These are phyloP conservation scores for Puccinellia tenuiflora DNA, from an alignment of 176 grass and related monocot species.

Conservation along the genomic window DNA sequence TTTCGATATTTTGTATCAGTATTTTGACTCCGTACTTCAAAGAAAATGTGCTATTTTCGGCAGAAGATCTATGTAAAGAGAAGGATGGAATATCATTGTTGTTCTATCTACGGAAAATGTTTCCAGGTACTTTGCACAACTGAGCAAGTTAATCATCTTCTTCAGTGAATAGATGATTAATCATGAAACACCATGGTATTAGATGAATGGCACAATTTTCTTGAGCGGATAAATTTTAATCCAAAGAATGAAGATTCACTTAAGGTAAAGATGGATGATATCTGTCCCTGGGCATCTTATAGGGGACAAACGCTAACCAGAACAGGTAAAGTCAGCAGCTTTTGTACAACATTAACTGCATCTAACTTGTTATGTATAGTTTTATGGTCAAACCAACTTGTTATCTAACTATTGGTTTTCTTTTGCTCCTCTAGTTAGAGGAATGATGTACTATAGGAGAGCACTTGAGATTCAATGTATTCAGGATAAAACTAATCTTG, in stretches of 20 bases:
- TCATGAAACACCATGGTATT: not conserved
- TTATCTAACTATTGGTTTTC: not conserved
- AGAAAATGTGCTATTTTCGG: conserved; percentile 67
- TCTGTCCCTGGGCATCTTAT: conserved; percentile 66
- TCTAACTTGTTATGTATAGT: not conserved
- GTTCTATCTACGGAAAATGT: conserved; percentile 79
- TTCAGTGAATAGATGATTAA: conserved; percentile 1
- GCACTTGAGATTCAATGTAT: conserved; percentile 59
- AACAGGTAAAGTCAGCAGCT: conserved; percentile 44
- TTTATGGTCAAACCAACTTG: not conserved
- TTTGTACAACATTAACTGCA: not conserved
- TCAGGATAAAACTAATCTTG: conserved; percentile 39
- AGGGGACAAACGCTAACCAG: conserved; percentile 70
- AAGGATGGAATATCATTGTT: conserved; percentile 83
- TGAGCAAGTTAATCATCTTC: not conserved
- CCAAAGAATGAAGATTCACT: conserved; percentile 6
- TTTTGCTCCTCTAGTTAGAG: conserved; percentile 62
- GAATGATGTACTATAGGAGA: conserved; percentile 83
- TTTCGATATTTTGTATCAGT: conserved; percentile 37
- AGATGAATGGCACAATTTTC: conserved; percentile 82
- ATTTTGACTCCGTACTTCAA: conserved; percentile 86
- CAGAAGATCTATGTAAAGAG: conserved; percentile 33
- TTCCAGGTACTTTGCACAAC: conserved; percentile 45
- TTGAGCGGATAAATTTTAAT: conserved; percentile 15
- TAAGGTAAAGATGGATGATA: conserved; percentile 8